phyloP scores from a whole-genome alignment of 257 asterid species.

The Ophiorrhiza pumila region DNA sequence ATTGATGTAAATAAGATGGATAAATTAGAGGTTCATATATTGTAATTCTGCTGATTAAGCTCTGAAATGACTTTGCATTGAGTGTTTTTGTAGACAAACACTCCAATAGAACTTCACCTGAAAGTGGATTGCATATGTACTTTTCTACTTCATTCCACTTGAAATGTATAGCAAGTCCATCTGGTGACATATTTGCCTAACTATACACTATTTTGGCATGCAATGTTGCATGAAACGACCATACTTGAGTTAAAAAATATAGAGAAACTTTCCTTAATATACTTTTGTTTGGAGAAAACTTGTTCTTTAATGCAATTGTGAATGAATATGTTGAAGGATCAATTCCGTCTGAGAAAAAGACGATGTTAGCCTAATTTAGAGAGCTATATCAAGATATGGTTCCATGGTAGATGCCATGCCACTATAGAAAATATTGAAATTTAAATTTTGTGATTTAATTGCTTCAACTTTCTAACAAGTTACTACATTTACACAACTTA shows the following conservation, averaged over 20 bases:
- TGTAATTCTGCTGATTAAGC: slow-evolving; percentile 47
- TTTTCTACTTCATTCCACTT: slow-evolving; percentile 95
- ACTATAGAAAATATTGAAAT: not conserved
- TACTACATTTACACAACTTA: too few species aligned
- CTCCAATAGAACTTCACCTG: slow-evolving; percentile 88
- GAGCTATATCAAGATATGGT: slow-evolving; percentile 17
- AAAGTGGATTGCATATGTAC: slow-evolving; percentile 78
- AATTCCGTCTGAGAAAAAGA: slow-evolving; percentile 57
- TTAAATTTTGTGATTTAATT: not conserved
- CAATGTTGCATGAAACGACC: slow-evolving; percentile 49
- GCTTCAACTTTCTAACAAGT: slow-evolving; percentile 4
- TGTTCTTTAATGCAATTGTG: slow-evolving; percentile 75
- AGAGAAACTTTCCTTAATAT: not conserved
- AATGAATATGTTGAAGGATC: slow-evolving; percentile 93
- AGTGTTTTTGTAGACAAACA: slow-evolving; percentile 76
- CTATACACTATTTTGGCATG: slow-evolving; percentile 64
- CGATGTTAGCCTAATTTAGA: not conserved
- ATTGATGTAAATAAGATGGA: slow-evolving; percentile 49
- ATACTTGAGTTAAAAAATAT: not conserved
- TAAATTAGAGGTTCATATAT: slow-evolving; percentile 83
- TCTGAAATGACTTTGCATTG: slow-evolving; percentile 61
- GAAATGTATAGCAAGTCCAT: slow-evolving; percentile 58
- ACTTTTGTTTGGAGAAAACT: not conserved
- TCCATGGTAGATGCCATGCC: slow-evolving; percentile 24
- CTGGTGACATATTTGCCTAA: slow-evolving; percentile 66